These are phyloP conservation scores for Acorus gramineus DNA, from an alignment of 106 monocot species.

Conservation along the genomic window DNA sequence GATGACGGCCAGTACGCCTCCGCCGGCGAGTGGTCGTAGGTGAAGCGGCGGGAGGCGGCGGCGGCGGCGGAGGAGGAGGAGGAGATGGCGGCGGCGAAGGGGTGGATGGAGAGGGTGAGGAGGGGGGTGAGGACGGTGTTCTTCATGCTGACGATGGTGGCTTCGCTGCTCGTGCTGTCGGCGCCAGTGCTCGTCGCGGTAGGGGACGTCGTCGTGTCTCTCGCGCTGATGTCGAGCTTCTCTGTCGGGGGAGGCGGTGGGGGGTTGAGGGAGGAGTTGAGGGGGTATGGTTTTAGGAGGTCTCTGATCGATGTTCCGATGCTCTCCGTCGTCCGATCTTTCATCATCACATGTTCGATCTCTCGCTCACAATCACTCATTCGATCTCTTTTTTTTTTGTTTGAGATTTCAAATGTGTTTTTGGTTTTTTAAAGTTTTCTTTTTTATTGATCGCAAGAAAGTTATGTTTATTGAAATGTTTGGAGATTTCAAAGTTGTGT, in stretches of 20 bases:
- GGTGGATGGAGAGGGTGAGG: conserved; percentile 38
- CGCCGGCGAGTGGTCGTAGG: too few relatives aligned
- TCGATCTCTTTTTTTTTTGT: neutral
- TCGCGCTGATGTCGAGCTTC: conserved; percentile 44
- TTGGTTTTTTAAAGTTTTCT: neutral
- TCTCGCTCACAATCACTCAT: neutral
- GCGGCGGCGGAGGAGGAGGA: too few relatives aligned
- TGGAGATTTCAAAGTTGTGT: too few relatives aligned
- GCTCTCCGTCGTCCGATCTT: conserved; percentile 59
- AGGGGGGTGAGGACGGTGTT: conserved; percentile 48
- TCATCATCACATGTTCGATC: conserved; percentile 54
- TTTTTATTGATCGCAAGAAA: neutral
- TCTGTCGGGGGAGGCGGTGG: conserved; percentile 43
- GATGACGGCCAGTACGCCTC: too few relatives aligned
- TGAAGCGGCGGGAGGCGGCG: too few relatives aligned
- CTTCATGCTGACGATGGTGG: conserved; percentile 77
- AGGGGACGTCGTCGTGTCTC: conserved; percentile 42
- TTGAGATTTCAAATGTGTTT: neutral
- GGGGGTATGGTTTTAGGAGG: conserved; percentile 46
- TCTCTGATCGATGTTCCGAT: conserved; percentile 72
- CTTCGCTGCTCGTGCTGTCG: conserved; percentile 63
- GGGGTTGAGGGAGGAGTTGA: conserved; percentile 36
- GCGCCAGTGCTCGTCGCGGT: conserved; percentile 66
- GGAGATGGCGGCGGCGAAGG: conserved; percentile 40
- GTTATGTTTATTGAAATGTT: too few relatives aligned